These are phyloP conservation scores for Fusarium graminum DNA, from an alignment of 2,329 filamentous ascomycete species.

Conservation along the genomic window DNA sequence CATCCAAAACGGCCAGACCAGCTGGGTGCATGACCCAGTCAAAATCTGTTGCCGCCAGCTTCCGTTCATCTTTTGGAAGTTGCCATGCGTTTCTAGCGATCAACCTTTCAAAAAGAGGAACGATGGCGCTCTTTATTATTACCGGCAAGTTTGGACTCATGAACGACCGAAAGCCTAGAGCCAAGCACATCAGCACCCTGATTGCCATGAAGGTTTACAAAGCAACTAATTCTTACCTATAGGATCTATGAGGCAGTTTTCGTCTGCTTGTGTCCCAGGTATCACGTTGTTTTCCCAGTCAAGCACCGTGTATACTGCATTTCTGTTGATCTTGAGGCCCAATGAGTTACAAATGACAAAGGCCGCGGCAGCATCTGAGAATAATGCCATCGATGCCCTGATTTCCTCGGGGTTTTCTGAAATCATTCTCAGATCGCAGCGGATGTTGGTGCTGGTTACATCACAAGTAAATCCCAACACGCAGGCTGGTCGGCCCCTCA, in stretches of 20 bases:
- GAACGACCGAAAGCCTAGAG: constrained; percentile 14
- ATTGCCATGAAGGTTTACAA: constrained; percentile 1
- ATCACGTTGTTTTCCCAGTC: constrained; percentile 15
- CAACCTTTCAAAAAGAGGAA: constrained; percentile 5
- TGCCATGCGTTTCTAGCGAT: constrained; percentile 10
- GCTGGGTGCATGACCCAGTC: constrained; percentile 10
- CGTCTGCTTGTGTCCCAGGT: constrained; percentile 6
- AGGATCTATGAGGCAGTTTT: constrained; percentile 8
- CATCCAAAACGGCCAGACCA: constrained; percentile 12
- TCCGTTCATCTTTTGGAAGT: constrained; percentile 13
- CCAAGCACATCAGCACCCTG: constrained; percentile 5
- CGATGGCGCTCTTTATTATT: constrained; percentile 7
- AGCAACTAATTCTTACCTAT: constrained; percentile 1
- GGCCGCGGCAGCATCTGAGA: constrained; percentile 11
- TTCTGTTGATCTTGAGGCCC: not conserved
- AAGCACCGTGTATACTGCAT: constrained; percentile 8
- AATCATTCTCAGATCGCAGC: constrained; percentile 15
- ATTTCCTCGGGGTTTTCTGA: constrained; percentile 8
- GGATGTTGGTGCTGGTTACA: constrained; percentile 13
- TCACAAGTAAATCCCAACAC: constrained; percentile 15
- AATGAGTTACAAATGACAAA: constrained; percentile 12
- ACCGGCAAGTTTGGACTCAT: constrained; percentile 16
- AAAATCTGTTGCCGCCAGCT: constrained; percentile 2
- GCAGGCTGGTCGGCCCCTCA: constrained; percentile 12
- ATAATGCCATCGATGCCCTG: constrained; percentile 13